Base-by-base conservation (phyloP, 345 rosid genomes). In the Firmiana major region DNA sequence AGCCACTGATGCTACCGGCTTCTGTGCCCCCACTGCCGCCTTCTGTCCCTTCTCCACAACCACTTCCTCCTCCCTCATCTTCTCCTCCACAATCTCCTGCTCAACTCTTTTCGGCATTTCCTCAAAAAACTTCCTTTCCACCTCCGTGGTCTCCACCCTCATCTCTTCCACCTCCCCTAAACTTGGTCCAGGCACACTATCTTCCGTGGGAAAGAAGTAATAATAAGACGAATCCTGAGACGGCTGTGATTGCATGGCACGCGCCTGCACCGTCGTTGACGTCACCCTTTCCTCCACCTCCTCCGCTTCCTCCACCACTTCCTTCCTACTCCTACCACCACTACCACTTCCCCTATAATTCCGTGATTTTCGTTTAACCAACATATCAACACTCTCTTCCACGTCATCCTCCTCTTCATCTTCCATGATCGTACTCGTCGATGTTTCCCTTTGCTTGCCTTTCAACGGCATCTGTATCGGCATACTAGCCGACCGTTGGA, bases 401-500 rank as follows among this genome's bases (percentile, higher is more conserved):
- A 77, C 67, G 22, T 84, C 90, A 0, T 81, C 87, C 22, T 90
- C 93, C 45, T 89, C 98, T 1, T 89, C 91, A n/a, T 86, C 97
- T 76, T 88, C 92, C 40, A 79, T 63, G n/a, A 88, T 88, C 9
- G 90, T 84, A 26, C 90, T 85, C 28, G 86, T 90, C 53, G 76
- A 80, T 7, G 87, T 82, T 28, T 31, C 79, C 63, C 74, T 79
- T 42, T 73, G 12, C 73, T 83, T 89, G 75, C 80, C 73, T 60
- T 89, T 89, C 78, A 77, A 83, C 75, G 81, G 85, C 82, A 87
- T 75, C 80, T 92, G 91, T 75, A 92, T 89, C 81, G 98, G 99
- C 97, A 92, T 85, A 74, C 89, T 91, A 36, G 86, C 84, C 15
- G 99, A 92, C 0, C 97, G 88, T 83, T 88, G 91, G 24, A 95